Evolutionary conservation across 108 stramenopile species (phyloP).

Genomic region (Schizochytrium sp.): DNA sequence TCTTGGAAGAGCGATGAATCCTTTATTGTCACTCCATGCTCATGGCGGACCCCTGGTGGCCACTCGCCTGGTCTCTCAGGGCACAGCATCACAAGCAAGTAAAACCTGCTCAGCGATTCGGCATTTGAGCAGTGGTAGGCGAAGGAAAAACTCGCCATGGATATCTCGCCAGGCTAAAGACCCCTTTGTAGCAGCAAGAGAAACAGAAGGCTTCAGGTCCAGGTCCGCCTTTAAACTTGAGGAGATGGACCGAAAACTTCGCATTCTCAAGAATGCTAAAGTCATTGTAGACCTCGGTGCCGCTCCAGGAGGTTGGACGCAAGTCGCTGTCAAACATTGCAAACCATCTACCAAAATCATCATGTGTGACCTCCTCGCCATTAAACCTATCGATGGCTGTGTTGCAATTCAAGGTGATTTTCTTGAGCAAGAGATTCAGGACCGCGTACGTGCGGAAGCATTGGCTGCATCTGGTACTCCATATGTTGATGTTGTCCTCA

Average conservation of each 20-base stretch:
- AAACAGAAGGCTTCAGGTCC: conserved; percentile 4
- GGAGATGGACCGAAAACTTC: conserved; percentile 41
- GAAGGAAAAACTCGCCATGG: conserved; percentile 41
- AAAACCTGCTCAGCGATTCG: neutral
- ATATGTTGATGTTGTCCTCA: conserved; percentile 43
- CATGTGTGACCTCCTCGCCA: conserved; percentile 39
- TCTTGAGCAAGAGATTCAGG: neutral
- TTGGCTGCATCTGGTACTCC: neutral
- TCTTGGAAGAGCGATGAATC: too few relatives aligned
- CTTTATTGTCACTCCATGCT: too few relatives aligned
- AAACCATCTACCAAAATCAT: neutral
- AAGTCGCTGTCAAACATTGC: neutral
- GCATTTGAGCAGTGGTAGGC: neutral
- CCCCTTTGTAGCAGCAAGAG: neutral
- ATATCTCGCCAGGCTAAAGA: conserved; percentile 26
- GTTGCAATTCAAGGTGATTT: conserved; percentile 53
- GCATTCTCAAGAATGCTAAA: neutral
- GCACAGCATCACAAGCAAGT: neutral
- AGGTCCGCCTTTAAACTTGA: conserved; percentile 32
- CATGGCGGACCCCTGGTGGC: too few relatives aligned
- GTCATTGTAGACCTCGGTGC: conserved; percentile 60
- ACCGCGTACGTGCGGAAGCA: neutral
- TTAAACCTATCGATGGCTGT: neutral
- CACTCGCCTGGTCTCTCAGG: neutral
- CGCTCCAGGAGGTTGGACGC: conserved; percentile 60